Conservation (phyloP, 2,329 filamentous ascomycete genomes). For the Boeremia exigua region DNA sequence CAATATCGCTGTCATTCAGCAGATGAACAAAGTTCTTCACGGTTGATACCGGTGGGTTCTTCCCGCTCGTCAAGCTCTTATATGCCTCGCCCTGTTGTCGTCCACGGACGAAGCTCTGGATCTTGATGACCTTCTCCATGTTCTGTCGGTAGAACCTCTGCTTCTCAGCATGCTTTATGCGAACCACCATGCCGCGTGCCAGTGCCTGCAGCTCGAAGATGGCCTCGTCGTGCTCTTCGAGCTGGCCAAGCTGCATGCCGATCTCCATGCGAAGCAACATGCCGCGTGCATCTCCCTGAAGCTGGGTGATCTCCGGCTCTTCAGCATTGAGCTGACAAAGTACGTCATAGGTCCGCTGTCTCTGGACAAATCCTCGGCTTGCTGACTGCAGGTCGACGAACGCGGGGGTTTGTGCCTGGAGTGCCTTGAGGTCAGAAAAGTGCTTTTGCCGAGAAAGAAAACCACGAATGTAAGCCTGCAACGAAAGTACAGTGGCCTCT, state of each 20-base stretch:
- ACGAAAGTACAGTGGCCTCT: slow-evolving; percentile 50
- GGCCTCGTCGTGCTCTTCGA: slow-evolving; percentile 82
- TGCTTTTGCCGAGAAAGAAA: slow-evolving; percentile 53
- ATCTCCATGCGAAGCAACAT: slow-evolving; percentile 79
- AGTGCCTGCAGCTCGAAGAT: slow-evolving; percentile 77
- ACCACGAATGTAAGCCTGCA: slow-evolving; percentile 62
- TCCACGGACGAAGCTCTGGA: slow-evolving; percentile 93
- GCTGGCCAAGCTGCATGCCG: slow-evolving; percentile 73
- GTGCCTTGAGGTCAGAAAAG: slow-evolving; percentile 55
- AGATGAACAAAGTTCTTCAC: slow-evolving; percentile 98
- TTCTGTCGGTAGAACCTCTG: slow-evolving; percentile 90
- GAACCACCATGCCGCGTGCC: slow-evolving; percentile 74
- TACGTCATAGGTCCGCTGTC: slow-evolving; percentile 66
- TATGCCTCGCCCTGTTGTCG: slow-evolving; percentile 98
- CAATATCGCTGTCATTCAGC: slow-evolving; percentile 96
- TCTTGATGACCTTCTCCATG: slow-evolving; percentile 98
- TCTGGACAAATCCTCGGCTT: slow-evolving; percentile 68
- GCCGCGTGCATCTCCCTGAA: slow-evolving; percentile 80
- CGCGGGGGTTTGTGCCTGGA: slow-evolving; percentile 63
- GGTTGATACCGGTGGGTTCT: slow-evolving; percentile 94
- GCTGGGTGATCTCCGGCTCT: slow-evolving; percentile 67
- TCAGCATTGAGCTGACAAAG: slow-evolving; percentile 74
- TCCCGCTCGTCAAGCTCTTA: slow-evolving; percentile 93
- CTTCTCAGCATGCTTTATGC: slow-evolving; percentile 81
- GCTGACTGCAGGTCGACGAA: slow-evolving; percentile 71